Conservation (phyloP, 1,139 yeast species). For the Waltiozyma sp. region DNA sequence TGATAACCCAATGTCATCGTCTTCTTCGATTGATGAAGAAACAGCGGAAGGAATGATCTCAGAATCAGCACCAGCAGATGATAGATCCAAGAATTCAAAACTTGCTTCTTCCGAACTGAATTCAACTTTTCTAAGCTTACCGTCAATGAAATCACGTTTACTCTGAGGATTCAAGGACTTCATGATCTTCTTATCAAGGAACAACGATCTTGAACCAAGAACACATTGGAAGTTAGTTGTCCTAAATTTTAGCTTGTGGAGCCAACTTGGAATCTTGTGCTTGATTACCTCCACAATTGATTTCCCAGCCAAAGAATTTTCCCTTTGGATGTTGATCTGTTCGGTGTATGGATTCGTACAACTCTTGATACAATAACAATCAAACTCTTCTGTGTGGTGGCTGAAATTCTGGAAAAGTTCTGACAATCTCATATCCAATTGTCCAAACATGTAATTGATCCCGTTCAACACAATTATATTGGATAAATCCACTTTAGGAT, state of each 20-base stretch:
- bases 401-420: not conserved
- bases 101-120: constrained; percentile 15
- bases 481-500: constrained; percentile 19
- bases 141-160: constrained; percentile 30
- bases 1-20: constrained; percentile 24
- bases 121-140: constrained; percentile 30
- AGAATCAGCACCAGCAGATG: not conserved
- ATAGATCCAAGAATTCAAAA: constrained; percentile 5
- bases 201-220: constrained; percentile 51
- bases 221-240: constrained; percentile 22
- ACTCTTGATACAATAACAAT: not conserved
- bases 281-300: constrained; percentile 8
- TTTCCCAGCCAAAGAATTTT: not conserved
- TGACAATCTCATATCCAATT: constrained; percentile 6
- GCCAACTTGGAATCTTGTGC: constrained; percentile 14
- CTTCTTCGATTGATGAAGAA: constrained; percentile 13
- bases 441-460: constrained; percentile 14
- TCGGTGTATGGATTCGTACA: not conserved
- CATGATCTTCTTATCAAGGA: constrained; percentile 35
- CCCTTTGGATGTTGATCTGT: not conserved
- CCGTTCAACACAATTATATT: constrained; percentile 24
- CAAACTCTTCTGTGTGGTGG: not conserved
- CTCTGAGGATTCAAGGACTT: constrained; percentile 25
- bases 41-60: constrained; percentile 1
- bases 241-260: constrained; percentile 6